Conservation (phyloP, 169 alveolate species). For the Pseudocohnilembus persalinus region DNA sequence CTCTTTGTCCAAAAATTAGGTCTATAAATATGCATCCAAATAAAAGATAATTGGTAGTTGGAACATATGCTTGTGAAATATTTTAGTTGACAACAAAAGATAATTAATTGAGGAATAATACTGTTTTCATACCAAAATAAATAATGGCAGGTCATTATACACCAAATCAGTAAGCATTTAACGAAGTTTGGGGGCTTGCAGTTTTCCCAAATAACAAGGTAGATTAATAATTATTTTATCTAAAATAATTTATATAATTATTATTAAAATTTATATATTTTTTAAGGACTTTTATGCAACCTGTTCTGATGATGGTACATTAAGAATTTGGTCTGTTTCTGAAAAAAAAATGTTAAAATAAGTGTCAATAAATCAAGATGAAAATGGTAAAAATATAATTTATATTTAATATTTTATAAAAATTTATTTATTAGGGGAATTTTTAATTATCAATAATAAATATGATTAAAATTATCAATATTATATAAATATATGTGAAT, state of each 20-base stretch:
- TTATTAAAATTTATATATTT: too few relatives aligned
- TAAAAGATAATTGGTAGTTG: constrained; percentile 44
- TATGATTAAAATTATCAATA: constrained; percentile 21
- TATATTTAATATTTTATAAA: too few relatives aligned
- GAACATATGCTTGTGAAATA: constrained; percentile 73
- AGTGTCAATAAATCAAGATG: constrained; percentile 35
- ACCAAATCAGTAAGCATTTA: constrained; percentile 60
- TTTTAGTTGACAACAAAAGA: constrained; percentile 42
- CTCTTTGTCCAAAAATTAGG: constrained; percentile 51
- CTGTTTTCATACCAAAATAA: constrained; percentile 27
- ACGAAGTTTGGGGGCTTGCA: constrained; percentile 79
- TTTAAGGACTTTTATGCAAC: constrained; percentile 35
- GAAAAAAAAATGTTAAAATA: constrained; percentile 34
- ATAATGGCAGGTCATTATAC: constrained; percentile 68
- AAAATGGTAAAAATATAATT: constrained; percentile 23
- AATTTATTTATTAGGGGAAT: too few relatives aligned
- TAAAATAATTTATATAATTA: too few relatives aligned
- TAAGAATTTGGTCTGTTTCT: constrained; percentile 60
- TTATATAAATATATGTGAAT: not conserved
- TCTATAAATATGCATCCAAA: constrained; percentile 39
- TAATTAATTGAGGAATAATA: constrained; percentile 2
- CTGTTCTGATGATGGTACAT: constrained; percentile 73
- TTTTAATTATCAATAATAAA: too few relatives aligned
- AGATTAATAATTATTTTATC: too few relatives aligned
- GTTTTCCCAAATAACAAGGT: constrained; percentile 40